Percentiles rank a stretch among this genome's conserved stretches.
Conservation (phyloP, 176 grass and related monocot species). For the Dendrocalamus sinicus region DNA sequence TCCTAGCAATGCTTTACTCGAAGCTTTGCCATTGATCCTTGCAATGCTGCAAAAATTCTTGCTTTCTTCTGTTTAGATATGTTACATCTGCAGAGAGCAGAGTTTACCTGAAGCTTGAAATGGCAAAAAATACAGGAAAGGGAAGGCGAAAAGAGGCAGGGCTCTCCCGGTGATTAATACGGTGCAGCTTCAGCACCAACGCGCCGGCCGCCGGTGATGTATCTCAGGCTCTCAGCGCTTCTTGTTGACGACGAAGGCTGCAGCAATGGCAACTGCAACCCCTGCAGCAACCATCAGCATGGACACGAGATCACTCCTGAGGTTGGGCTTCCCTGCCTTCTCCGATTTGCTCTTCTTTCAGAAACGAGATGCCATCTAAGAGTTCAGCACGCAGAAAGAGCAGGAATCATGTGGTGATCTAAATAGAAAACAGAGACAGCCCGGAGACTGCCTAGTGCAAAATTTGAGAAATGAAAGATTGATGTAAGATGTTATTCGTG, state of each 20-base stretch:
- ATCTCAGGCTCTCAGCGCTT: background rate
- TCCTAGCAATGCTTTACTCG: no score
- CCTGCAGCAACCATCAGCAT: background rate
- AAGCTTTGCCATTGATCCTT: background rate
- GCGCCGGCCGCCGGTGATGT: background rate
- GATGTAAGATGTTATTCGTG: background rate
- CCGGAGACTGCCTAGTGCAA: background rate
- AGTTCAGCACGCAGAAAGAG: background rate
- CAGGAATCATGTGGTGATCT: background rate
- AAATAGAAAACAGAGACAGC: background rate
- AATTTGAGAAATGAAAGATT: background rate
- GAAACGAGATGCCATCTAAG: background rate
- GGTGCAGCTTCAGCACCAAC: background rate
- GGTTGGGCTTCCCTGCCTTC: background rate
- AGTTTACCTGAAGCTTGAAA: background rate
- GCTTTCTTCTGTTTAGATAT: background rate
- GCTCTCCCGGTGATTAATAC: background rate
- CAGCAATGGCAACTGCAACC: background rate
- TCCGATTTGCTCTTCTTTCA: background rate
- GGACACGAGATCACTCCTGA: background rate
- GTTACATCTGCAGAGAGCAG: background rate
- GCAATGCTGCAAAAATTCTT: background rate
- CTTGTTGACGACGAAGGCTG: background rate
- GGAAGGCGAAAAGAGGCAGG: background rate
- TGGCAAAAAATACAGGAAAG: background rate